These are phyloP conservation scores for Novymonas esmeraldas DNA, from an alignment of 208 protist species.

Conservation along the genomic window DNA sequence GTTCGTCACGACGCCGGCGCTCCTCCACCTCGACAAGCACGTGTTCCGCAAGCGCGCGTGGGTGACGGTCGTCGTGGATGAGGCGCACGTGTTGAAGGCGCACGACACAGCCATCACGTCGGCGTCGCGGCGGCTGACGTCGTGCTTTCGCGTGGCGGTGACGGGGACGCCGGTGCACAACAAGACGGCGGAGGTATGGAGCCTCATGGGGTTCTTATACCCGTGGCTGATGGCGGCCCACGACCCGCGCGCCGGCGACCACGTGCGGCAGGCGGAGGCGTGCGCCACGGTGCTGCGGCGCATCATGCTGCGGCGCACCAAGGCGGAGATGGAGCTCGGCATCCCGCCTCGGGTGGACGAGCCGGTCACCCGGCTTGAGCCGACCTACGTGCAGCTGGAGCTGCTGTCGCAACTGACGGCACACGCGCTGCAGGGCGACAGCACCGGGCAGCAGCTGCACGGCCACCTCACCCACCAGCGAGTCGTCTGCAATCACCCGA, in stretches of 20 bases:
- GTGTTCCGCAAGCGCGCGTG: constrained; percentile 91
- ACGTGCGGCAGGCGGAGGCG: constrained; percentile 69
- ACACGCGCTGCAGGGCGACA: constrained; percentile 49
- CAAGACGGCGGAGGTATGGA: constrained; percentile 96
- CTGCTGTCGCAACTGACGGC: constrained; percentile 67
- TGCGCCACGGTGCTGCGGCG: constrained; percentile 72
- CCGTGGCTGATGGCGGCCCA: constrained; percentile 72
- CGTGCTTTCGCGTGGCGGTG: constrained; percentile 85
- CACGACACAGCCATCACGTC: constrained; percentile 63
- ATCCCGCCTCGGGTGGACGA: constrained; percentile 96
- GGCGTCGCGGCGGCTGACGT: constrained; percentile 69
- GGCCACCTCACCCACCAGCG: constrained; percentile 81
- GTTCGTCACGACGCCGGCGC: constrained; percentile 96
- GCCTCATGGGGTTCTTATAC: constrained; percentile 96
- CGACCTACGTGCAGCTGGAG: constrained; percentile 80
- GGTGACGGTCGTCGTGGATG: constrained; percentile 95
- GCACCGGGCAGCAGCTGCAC: constrained; percentile 35
- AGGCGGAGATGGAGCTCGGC: constrained; percentile 96
- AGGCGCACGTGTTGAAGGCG: constrained; percentile 97
- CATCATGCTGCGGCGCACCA: constrained; percentile 96
- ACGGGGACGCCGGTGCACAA: constrained; percentile 98
- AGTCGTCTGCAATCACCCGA: constrained; percentile 84
- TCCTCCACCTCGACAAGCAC: constrained; percentile 80
- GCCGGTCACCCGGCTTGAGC: constrained; percentile 61
- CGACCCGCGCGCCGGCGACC: constrained; percentile 37